phyloP scores from a whole-genome alignment of 768 basidiomycete genomes.

The Serendipita sp. region DNA sequence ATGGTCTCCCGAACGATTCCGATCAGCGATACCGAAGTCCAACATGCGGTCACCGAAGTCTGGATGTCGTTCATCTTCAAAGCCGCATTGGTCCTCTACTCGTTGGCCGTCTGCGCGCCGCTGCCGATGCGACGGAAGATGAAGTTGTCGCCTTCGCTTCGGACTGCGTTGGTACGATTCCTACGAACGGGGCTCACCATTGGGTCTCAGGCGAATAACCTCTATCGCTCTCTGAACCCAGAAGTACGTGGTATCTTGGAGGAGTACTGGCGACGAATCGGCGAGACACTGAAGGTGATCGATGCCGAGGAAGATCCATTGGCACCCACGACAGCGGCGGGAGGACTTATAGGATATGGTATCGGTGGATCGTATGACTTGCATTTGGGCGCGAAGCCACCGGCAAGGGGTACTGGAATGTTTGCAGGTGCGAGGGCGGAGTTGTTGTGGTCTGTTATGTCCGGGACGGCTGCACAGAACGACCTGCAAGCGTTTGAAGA shows the following conservation, averaged over 20 bases:
- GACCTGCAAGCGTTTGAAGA: constrained; percentile 16
- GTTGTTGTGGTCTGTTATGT: constrained; percentile 51
- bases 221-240: constrained; percentile 32
- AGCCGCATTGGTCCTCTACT: constrained; percentile 66
- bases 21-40: constrained; percentile 56
- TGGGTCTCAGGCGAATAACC: constrained; percentile 55
- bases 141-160: constrained; percentile 21
- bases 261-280: constrained; percentile 44
- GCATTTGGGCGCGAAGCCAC: constrained; percentile 41
- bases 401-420: constrained; percentile 60
- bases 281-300: constrained; percentile 64
- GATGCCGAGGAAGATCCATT: constrained; percentile 64
- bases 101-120: constrained; percentile 68
- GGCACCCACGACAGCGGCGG: constrained; percentile 39
- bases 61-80: constrained; percentile 76
- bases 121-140: constrained; percentile 55
- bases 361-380: constrained; percentile 52
- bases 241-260: constrained; percentile 39
- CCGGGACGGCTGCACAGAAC: constrained; percentile 46
- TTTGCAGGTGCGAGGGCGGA: constrained; percentile 55
- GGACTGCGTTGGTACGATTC: constrained; percentile 22
- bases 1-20: constrained; percentile 75
- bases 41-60: constrained; percentile 37
- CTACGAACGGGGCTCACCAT: constrained; percentile 47
- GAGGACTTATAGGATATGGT: constrained; percentile 59